phyloP scores from a whole-genome alignment of 495 filamentous ascomycete genomes.

The Xylaria venustula region DNA sequence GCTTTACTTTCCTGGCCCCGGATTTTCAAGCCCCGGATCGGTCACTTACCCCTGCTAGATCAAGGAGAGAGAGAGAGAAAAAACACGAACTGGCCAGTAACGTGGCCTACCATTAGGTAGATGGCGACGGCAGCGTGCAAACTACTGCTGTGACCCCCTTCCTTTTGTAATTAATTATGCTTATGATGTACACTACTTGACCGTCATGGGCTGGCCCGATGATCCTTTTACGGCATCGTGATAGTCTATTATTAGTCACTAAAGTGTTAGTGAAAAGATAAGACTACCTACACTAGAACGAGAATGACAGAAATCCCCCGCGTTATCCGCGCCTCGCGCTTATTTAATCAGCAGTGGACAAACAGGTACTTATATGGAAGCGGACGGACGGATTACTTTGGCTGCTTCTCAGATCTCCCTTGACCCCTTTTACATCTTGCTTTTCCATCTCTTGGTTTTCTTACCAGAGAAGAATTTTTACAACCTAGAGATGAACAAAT shows the following conservation, averaged over 20 bases:
- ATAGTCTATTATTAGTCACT: conserved; percentile 12
- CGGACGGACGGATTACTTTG: too few species aligned
- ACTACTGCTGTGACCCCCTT: not conserved
- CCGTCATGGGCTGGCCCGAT: not conserved
- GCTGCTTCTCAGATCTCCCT: not conserved
- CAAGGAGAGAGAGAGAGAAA: too few species aligned
- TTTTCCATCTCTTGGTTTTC: too few species aligned
- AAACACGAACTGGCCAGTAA: not conserved
- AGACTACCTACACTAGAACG: not conserved
- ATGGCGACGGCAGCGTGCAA: not conserved
- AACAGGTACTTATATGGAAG: not conserved
- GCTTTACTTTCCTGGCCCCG: not conserved
- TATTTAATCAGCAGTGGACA: not conserved
- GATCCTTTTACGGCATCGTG: not conserved
- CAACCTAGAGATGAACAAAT: not conserved
- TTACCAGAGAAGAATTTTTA: not conserved
- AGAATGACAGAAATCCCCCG: not conserved
- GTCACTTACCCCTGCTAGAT: too few species aligned
- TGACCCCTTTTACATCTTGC: too few species aligned
- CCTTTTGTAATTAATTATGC: not conserved
- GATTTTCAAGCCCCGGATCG: conserved; percentile 2
- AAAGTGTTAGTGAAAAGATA: not conserved
- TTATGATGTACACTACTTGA: not conserved
- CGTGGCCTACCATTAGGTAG: not conserved
- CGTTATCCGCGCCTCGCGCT: conserved; percentile 9